These are phyloP conservation scores for Clonostachys rosea DNA, from an alignment of 2,329 filamentous ascomycete genomes.

Conservation along the genomic window DNA sequence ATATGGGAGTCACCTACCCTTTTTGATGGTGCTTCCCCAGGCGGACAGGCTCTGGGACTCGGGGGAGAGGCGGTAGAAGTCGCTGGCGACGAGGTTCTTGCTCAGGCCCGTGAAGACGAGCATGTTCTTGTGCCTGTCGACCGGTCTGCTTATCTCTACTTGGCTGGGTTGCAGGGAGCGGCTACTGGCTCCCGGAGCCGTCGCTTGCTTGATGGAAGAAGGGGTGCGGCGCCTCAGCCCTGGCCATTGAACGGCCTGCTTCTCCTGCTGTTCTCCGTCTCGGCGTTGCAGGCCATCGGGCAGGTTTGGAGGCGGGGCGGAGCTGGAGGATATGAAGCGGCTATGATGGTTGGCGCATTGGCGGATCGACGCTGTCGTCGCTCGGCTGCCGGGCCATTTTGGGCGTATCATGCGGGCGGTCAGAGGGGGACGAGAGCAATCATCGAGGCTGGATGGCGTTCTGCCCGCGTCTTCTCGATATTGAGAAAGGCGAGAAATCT, in stretches of 20 bases:
- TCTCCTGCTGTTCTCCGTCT: too few species aligned
- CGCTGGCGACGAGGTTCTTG: constrained; percentile 56
- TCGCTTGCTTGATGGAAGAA: background rate
- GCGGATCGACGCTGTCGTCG: background rate
- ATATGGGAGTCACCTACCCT: constrained; percentile 30
- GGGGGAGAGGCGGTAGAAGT: constrained; percentile 65
- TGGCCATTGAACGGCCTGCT: constrained; percentile 1
- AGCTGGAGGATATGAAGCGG: background rate
- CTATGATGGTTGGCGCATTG: background rate
- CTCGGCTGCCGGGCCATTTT: constrained; percentile 15
- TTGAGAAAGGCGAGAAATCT: too few species aligned
- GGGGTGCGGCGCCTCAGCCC: constrained; percentile 1
- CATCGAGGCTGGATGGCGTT: too few species aligned
- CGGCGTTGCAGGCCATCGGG: background rate
- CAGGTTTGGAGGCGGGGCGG: background rate
- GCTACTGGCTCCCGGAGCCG: background rate
- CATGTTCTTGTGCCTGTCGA: constrained; percentile 15
- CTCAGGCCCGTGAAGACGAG: constrained; percentile 57
- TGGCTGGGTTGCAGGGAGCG: background rate
- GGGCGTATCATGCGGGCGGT: constrained; percentile 20
- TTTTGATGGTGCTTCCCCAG: constrained; percentile 61
- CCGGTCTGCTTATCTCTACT: too few species aligned
- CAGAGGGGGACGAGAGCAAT: background rate
- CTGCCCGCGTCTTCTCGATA: too few species aligned
- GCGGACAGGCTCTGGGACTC: constrained; percentile 54